A percentile compares a stretch with the other conserved stretches of the same genome.
phyloP scores from a whole-genome alignment of 768 basidiomycete genomes.

The Leccinum subtestaceum region DNA sequence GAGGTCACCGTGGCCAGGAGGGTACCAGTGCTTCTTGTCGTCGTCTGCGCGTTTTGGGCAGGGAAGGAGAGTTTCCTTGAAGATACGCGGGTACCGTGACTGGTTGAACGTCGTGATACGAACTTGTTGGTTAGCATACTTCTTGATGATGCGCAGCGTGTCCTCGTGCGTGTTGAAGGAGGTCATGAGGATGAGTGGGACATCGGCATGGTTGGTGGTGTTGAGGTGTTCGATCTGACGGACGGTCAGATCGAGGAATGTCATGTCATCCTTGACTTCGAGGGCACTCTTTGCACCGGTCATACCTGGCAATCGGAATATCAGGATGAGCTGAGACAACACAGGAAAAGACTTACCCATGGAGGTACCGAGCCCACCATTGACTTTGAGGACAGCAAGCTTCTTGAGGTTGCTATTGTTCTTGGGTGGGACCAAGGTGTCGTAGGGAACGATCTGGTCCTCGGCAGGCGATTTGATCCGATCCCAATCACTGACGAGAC shows the following conservation, averaged over 20 bases:
- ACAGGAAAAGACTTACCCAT: slow-evolving; percentile 39
- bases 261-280: slow-evolving; percentile 73
- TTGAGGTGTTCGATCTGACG: slow-evolving; percentile 71
- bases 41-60: slow-evolving; percentile 53
- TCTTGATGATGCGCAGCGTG: slow-evolving; percentile 74
- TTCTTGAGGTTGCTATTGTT: slow-evolving; percentile 56
- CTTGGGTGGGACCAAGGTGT: slow-evolving; percentile 42
- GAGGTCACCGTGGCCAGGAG: slow-evolving; percentile 73
- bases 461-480: slow-evolving; percentile 59
- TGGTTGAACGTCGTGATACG: slow-evolving; percentile 71
- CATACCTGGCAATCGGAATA: slow-evolving; percentile 38
- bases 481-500: slow-evolving; percentile 34
- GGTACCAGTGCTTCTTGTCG: slow-evolving; percentile 74
- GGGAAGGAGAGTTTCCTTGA: slow-evolving; percentile 65
- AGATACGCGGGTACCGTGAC: slow-evolving; percentile 71
- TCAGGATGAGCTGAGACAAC: slow-evolving; percentile 1
- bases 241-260: slow-evolving; percentile 64
- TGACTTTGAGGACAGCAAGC: slow-evolving; percentile 76
- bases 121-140: slow-evolving; percentile 77
- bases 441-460: slow-evolving; percentile 64
- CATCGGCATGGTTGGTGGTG: slow-evolving; percentile 57
- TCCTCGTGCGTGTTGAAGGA: slow-evolving; percentile 82
- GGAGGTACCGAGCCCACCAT: slow-evolving; percentile 71
- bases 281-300: slow-evolving; percentile 68
- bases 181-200: slow-evolving; percentile 80